Base-by-base conservation (phyloP, 2,329 filamentous ascomycete genomes). In the Aspergillus ochraceus region DNA sequence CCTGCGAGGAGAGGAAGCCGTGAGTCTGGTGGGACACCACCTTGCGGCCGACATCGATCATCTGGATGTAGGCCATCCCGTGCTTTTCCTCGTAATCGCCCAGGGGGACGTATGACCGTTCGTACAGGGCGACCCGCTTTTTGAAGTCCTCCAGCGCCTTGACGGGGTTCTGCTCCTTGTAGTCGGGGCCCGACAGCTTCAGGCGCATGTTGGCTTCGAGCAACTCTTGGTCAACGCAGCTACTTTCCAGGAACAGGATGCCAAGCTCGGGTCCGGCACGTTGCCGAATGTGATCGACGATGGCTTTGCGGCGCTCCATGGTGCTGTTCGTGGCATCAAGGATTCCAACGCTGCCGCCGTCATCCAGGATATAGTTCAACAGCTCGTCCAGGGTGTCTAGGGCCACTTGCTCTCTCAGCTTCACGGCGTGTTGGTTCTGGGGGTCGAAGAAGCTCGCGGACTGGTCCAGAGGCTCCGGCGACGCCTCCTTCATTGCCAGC, bases 261-360 rank as follows among this genome's bases (percentile, higher is more conserved):
- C 94, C 94, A 22, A 99, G 83, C 65, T 88, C 86, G 61, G 91
- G 90, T 2, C 94, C 92, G 67, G 96, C 94, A 55, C 91, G 86
- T 55, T 88, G 80, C 68, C 91, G 90, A 70, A 98, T 91, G 66
- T 87, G 90, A 61, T 94, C 86, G 69, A 96, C 92, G 57, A 99
- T 85, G 26, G 90, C 84, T 76, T 94, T 88, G 53, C 95, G 87
- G 42, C 95, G 89, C 64, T 91, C 86, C 53, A 96, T 84, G 0
- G 95, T 99, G 79, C 93, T 97, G 79, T 99, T 99, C 8, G 95
- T 99, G 8, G 95, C 95, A 77, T 99, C 95, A 12, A 99, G 86
- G 64, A 99, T 98, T 42, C 95, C 95, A 10, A 98, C 91, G 30
- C 92, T 91, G 51, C 95, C 95, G 29, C 90, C 91, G 56, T 88